Evolutionary conservation across 23 red algal genomes (phyloP).

Genomic region (Chondrus crispus): DNA sequence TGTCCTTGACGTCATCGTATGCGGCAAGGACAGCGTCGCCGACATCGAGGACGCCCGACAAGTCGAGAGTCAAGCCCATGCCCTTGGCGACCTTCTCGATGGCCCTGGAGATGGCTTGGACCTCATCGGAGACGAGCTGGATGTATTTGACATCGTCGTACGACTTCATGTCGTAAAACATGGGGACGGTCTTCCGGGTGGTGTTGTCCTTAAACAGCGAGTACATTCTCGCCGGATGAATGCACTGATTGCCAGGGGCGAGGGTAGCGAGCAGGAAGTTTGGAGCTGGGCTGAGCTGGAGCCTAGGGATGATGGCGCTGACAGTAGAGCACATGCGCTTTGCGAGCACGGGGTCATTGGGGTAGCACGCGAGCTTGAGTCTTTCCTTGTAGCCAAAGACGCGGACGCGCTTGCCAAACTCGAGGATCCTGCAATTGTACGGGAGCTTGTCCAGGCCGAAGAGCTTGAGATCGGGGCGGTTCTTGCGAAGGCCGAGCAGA

Average conservation of each 20-base stretch:
- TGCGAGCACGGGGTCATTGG: not conserved
- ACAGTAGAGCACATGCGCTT: not conserved
- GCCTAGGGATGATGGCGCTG: slow-evolving; percentile 5
- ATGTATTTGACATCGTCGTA: slow-evolving; percentile 20
- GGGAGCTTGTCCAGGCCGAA: slow-evolving; percentile 51
- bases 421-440: slow-evolving; percentile 31
- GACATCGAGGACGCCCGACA: not conserved
- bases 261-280: slow-evolving; percentile 44
- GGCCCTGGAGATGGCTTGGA: not conserved
- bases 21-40: not conserved
- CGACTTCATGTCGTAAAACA: slow-evolving; percentile 61
- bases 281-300: not conserved
- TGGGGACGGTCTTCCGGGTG: not conserved
- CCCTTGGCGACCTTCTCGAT: not conserved
- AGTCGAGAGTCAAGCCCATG: not conserved
- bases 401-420: slow-evolving; percentile 43
- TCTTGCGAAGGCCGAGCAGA: not conserved
- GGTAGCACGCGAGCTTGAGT: not conserved
- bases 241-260: slow-evolving; percentile 46
- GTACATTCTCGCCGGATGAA: slow-evolving; percentile 56
- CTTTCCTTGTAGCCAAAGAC: slow-evolving; percentile 56
- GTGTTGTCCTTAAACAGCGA: not conserved
- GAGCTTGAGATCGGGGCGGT: not conserved
- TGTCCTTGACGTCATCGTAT: slow-evolving; percentile 25
- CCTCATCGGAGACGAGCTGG: slow-evolving; percentile 11